These are phyloP conservation scores for Exophiala lecanii-corni DNA, from an alignment of 2,329 filamentous ascomycete genomes.

Conservation along the genomic window DNA sequence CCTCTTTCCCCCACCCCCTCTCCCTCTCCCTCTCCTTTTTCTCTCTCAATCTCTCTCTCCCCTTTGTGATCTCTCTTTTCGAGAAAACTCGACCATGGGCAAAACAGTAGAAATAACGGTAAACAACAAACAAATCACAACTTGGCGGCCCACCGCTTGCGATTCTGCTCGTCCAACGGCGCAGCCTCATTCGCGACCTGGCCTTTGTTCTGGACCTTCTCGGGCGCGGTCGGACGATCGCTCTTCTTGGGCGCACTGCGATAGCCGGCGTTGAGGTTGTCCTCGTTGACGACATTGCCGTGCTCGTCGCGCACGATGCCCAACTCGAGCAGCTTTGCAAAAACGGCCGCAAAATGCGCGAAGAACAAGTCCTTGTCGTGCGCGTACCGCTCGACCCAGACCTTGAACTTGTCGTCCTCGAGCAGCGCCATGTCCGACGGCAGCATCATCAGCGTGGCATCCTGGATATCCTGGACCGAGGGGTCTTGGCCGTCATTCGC, in stretches of 20 bases:
- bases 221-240: conserved; percentile 27
- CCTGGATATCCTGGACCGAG: conserved; percentile 16
- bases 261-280: conserved; percentile 56
- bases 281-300: conserved; percentile 52
- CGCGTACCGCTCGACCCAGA: conserved; percentile 57
- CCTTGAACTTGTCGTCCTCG: conserved; percentile 49
- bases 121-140: too few relatives aligned
- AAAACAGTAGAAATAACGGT: too few relatives aligned
- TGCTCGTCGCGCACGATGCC: conserved; percentile 53
- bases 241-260: conserved; percentile 55
- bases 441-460: conserved; percentile 61
- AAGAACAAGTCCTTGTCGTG: conserved; percentile 60
- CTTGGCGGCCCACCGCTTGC: not conserved
- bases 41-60: too few relatives aligned
- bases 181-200: conserved; percentile 15
- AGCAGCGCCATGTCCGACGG: conserved; percentile 59
- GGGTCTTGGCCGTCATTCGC: conserved; percentile 8
- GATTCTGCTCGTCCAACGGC: conserved; percentile 13
- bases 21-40: too few relatives aligned
- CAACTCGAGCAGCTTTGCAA: conserved; percentile 58
- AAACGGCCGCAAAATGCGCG: conserved; percentile 54
- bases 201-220: conserved; percentile 7
- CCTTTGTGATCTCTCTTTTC: too few relatives aligned
- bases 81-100: too few relatives aligned
- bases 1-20: too few relatives aligned